Conservation (phyloP, 441 rosid species). For the Gossypium davidsonii region DNA sequence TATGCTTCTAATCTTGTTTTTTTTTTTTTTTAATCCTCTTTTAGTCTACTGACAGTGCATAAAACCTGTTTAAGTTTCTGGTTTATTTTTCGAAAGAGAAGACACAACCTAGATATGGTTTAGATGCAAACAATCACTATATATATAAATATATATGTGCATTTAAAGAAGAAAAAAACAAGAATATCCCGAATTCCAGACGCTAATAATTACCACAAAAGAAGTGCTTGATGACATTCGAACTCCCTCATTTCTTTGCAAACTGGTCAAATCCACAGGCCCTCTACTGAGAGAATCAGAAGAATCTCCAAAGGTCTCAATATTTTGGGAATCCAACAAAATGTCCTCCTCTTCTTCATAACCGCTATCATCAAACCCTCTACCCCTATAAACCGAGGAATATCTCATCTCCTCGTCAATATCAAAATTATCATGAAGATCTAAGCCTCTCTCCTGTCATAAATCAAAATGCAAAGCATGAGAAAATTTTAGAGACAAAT, state of each 20-base stretch:
- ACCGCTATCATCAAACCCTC: conserved; percentile 64
- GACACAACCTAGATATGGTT: not conserved
- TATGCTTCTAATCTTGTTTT: not conserved
- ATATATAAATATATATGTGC: not conserved
- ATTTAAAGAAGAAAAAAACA: not conserved
- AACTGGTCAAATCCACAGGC: conserved; percentile 37
- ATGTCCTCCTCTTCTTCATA: conserved; percentile 66
- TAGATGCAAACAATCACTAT: not conserved
- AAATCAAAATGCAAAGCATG: conserved; percentile 16
- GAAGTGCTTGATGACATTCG: conserved; percentile 43
- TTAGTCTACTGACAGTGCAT: not conserved
- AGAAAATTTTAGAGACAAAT: conserved; percentile 2
- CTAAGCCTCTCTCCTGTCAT: conserved; percentile 80
- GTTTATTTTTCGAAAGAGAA: not conserved
- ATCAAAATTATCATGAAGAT: conserved; percentile 47
- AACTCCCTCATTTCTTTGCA: conserved; percentile 33
- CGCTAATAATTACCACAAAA: conserved; percentile 36
- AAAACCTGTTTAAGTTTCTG: not conserved
- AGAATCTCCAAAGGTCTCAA: conserved; percentile 61
- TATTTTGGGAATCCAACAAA: conserved; percentile 48
- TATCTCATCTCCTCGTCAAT: conserved; percentile 83
- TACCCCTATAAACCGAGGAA: conserved; percentile 66
- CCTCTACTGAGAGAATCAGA: conserved; percentile 35
- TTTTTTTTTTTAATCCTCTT: not conserved
- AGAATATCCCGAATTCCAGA: not conserved